These are phyloP conservation scores for Ganoderma lucidum DNA, from an alignment of 1,284 basidiomycete species.

Conservation along the genomic window DNA sequence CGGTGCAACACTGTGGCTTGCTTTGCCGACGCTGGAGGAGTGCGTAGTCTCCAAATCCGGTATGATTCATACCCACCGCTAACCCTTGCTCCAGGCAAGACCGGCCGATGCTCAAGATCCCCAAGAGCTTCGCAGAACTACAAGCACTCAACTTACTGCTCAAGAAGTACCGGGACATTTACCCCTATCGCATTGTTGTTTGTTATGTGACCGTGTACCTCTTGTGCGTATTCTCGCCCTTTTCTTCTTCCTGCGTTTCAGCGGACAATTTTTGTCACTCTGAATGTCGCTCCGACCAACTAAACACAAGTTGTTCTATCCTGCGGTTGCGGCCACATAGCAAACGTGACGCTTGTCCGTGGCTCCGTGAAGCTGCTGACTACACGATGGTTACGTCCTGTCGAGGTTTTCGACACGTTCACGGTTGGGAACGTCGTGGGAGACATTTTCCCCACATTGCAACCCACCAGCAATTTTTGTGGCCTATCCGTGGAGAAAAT, in stretches of 20 bases:
- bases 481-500: neutral
- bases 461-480: neutral
- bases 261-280: neutral
- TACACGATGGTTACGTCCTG: neutral
- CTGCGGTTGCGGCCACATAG: neutral
- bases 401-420: neutral
- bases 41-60: slow-evolving; percentile 48
- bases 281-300: neutral
- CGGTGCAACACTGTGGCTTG: slow-evolving; percentile 79
- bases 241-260: neutral
- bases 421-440: neutral
- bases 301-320: neutral
- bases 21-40: slow-evolving; percentile 82
- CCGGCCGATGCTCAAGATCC: slow-evolving; percentile 76
- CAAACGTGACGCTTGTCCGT: neutral
- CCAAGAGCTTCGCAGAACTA: slow-evolving; percentile 84
- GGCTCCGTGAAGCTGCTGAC: neutral
- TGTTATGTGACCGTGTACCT: slow-evolving; percentile 91
- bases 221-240: slow-evolving; percentile 67
- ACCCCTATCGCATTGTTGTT: slow-evolving; percentile 81
- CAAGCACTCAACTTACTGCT: slow-evolving; percentile 83
- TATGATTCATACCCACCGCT: neutral
- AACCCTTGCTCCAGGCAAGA: slow-evolving; percentile 62
- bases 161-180: slow-evolving; percentile 90
- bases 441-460: neutral